Conservation (phyloP, 805 yeast genomes). For the Nakazawaea populi region DNA sequence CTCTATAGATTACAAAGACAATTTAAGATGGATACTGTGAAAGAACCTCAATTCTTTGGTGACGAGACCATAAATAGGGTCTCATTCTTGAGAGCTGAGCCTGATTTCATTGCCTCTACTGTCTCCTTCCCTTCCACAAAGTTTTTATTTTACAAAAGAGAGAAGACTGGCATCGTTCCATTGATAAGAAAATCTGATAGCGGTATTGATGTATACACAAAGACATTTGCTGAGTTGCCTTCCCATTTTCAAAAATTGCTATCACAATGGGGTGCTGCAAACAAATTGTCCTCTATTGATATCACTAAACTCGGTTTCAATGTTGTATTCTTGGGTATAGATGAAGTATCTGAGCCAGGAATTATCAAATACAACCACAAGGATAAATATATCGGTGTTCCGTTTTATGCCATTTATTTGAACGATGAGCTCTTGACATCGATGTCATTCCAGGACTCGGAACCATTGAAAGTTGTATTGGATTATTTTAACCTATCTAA, state of each 20-base stretch:
- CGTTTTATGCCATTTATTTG: slow-evolving; percentile 60
- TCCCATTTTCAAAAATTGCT: slow-evolving; percentile 12
- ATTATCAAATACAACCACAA: slow-evolving; percentile 30
- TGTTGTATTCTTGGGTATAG: slow-evolving; percentile 44
- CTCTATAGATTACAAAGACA: neutral
- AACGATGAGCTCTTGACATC: slow-evolving; percentile 16
- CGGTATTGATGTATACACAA: slow-evolving; percentile 12
- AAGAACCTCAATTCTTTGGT: slow-evolving; percentile 29
- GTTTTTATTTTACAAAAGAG: slow-evolving; percentile 39
- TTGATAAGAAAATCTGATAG: slow-evolving; percentile 14
- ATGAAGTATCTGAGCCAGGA: slow-evolving; percentile 21
- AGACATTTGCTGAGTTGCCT: slow-evolving; percentile 13
- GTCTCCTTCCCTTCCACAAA: slow-evolving; percentile 39
- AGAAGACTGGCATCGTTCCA: slow-evolving; percentile 16
- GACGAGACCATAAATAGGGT: slow-evolving; percentile 56
- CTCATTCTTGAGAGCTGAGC: slow-evolving; percentile 54
- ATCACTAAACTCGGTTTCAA: slow-evolving; percentile 16
- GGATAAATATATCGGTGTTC: slow-evolving; percentile 52
- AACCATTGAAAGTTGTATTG: slow-evolving; percentile 8
- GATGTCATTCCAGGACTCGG: slow-evolving; percentile 7
- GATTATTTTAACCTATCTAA: slow-evolving; percentile 19
- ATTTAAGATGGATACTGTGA: neutral
- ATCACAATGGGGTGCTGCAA: slow-evolving; percentile 17
- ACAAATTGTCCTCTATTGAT: slow-evolving; percentile 8
- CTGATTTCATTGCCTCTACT: slow-evolving; percentile 41